Evolutionary conservation across 1,284 basidiomycete species (phyloP).

Genomic region (Stereum hirsutum): DNA sequence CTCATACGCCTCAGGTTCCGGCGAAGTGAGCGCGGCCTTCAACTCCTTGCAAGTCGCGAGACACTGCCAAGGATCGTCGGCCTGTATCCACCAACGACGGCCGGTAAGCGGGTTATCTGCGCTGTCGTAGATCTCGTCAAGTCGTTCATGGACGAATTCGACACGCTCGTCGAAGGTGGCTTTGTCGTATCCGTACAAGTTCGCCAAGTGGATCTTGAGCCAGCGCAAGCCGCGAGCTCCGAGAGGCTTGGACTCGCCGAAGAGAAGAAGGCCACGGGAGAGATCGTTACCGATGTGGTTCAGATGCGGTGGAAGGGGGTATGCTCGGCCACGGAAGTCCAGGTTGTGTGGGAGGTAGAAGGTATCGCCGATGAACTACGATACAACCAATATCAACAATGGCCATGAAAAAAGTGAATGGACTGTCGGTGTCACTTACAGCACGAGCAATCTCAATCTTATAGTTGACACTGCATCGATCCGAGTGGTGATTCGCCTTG

Average conservation of each 20-base stretch:
- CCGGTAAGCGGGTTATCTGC: slow-evolving; percentile 84
- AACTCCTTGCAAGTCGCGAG: slow-evolving; percentile 91
- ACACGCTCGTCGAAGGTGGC: slow-evolving; percentile 89
- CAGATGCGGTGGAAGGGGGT: slow-evolving; percentile 94
- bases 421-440: slow-evolving; percentile 33
- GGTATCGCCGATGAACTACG: slow-evolving; percentile 73
- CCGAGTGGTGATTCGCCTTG: slow-evolving; percentile 80
- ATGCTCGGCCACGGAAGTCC: slow-evolving; percentile 97
- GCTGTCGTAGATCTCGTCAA: slow-evolving; percentile 78
- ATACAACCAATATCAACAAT: not conserved
- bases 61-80: slow-evolving; percentile 98
- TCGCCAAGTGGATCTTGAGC: slow-evolving; percentile 91
- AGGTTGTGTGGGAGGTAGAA: slow-evolving; percentile 97
- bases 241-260: slow-evolving; percentile 75
- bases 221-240: slow-evolving; percentile 73
- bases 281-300: slow-evolving; percentile 97
- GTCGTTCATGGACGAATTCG: slow-evolving; percentile 64
- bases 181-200: slow-evolving; percentile 94
- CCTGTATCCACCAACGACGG: slow-evolving; percentile 80
- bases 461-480: slow-evolving; percentile 92
- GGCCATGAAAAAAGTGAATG: not conserved
- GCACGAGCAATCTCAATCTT: slow-evolving; percentile 95
- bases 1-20: slow-evolving; percentile 63
- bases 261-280: slow-evolving; percentile 82
- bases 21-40: slow-evolving; percentile 65